Conservation (phyloP, 2,329 filamentous ascomycete species). For the Pyrenochaeta sp. region DNA sequence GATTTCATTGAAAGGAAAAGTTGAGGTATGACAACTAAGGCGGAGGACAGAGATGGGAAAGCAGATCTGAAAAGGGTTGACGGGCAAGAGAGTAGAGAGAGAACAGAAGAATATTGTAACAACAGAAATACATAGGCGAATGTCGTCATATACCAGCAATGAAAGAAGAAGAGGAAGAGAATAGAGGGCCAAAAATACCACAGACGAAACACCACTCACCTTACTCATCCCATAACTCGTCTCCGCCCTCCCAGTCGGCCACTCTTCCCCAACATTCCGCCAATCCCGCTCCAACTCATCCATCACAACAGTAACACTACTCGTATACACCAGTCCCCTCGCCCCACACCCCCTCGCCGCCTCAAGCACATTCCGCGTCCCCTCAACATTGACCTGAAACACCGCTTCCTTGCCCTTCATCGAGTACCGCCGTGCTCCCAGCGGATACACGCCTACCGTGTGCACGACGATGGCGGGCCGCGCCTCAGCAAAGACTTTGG, state of each 20-base stretch:
- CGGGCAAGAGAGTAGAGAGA: too few species aligned
- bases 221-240: constrained; percentile 90
- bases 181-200: neutral
- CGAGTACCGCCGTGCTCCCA: constrained; percentile 50
- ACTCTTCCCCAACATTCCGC: constrained; percentile 83
- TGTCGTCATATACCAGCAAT: too few species aligned
- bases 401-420: constrained; percentile 61
- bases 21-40: too few species aligned
- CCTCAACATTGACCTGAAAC: constrained; percentile 85
- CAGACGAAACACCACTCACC: constrained; percentile 54
- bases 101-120: too few species aligned
- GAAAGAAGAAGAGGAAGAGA: neutral
- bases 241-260: constrained; percentile 76
- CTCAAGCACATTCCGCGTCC: constrained; percentile 78
- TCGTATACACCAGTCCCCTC: constrained; percentile 88
- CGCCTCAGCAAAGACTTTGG: constrained; percentile 63
- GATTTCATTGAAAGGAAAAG: too few species aligned
- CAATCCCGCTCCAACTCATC: constrained; percentile 78
- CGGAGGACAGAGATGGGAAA: too few species aligned
- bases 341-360: constrained; percentile 74
- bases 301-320: constrained; percentile 84
- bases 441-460: constrained; percentile 68
- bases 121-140: too few species aligned
- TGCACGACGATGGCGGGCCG: constrained; percentile 88
- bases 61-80: too few species aligned